Conservation (phyloP, 2,329 filamentous ascomycete species). For the Curvularia verruculosa region DNA sequence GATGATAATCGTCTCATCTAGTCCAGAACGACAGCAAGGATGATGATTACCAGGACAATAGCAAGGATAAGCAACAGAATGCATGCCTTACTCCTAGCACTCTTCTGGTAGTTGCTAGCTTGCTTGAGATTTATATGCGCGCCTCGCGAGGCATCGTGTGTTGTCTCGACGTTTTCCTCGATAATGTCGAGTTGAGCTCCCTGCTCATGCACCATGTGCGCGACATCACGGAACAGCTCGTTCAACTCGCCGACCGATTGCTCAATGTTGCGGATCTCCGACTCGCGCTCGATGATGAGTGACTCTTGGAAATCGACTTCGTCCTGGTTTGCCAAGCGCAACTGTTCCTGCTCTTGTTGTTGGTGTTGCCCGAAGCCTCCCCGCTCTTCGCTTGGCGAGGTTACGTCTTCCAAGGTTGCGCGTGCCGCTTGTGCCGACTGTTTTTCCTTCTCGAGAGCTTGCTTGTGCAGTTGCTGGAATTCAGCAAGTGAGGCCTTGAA, state of each 20-base stretch:
- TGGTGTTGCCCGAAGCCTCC: conserved; percentile 57
- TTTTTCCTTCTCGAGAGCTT: conserved; percentile 89
- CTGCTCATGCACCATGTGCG: conserved; percentile 94
- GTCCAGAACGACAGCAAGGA: conserved; percentile 83
- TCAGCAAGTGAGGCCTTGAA: conserved; percentile 88
- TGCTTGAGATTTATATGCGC: conserved; percentile 85
- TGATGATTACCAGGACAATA: conserved; percentile 85
- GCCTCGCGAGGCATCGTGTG: conserved; percentile 79
- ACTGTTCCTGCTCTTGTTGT: conserved; percentile 69
- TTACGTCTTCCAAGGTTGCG: conserved; percentile 72
- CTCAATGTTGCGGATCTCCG: conserved; percentile 97
- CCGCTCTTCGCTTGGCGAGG: conserved; percentile 52
- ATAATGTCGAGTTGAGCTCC: conserved; percentile 88
- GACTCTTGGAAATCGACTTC: conserved; percentile 98
- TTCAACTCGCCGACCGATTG: conserved; percentile 95
- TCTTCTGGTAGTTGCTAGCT: conserved; percentile 92
- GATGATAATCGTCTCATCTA: conserved; percentile 47
- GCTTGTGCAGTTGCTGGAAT: conserved; percentile 90
- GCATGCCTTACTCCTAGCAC: conserved; percentile 91
- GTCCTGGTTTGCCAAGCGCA: conserved; percentile 84
- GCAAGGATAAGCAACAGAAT: conserved; percentile 87
- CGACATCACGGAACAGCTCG: conserved; percentile 96
- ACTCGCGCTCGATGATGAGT: conserved; percentile 92
- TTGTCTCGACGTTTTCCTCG: conserved; percentile 83
- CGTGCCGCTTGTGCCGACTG: conserved; percentile 83